Evolutionary conservation across 192 early-diverging fungal species (phyloP).

Genomic region (Gaertneriomyces sp.): DNA sequence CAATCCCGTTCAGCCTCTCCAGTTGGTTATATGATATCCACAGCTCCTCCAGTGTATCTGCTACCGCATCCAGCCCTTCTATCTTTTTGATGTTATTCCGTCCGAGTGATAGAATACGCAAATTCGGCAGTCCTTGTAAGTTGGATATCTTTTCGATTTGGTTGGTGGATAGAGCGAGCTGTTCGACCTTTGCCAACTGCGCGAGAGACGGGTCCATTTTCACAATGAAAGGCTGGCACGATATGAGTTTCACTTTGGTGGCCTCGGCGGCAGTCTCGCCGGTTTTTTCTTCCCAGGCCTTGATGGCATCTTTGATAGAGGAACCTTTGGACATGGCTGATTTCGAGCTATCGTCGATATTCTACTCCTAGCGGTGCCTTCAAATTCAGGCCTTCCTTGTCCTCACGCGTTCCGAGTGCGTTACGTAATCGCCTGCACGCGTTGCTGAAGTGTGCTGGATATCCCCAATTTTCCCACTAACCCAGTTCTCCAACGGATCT

Average conservation of each 20-base stretch:
- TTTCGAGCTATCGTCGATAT: slow-evolving; percentile 7
- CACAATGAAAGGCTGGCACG: slow-evolving; percentile 49
- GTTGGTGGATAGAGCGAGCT: slow-evolving; percentile 53
- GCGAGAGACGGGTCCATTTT: slow-evolving; percentile 56
- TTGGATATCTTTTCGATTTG: slow-evolving; percentile 52
- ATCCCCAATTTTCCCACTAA: too few species aligned
- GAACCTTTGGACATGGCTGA: slow-evolving; percentile 37
- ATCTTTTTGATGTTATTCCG: slow-evolving; percentile 57
- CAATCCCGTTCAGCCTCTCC: slow-evolving; percentile 53
- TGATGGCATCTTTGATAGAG: slow-evolving; percentile 47
- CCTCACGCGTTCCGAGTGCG: too few species aligned
- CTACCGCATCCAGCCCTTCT: slow-evolving; percentile 54
- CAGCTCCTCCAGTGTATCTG: slow-evolving; percentile 56
- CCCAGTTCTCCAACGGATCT: too few species aligned
- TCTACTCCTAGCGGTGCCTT: neutral
- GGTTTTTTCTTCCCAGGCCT: slow-evolving; percentile 52
- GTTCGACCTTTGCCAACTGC: slow-evolving; percentile 42
- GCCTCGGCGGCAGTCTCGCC: slow-evolving; percentile 39
- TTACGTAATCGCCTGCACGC: too few species aligned
- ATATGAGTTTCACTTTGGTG: slow-evolving; percentile 43
- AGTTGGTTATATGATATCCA: slow-evolving; percentile 57
- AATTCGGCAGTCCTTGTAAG: slow-evolving; percentile 39
- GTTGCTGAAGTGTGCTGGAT: too few species aligned
- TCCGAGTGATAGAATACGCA: slow-evolving; percentile 51
- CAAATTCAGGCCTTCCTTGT: too few species aligned